Percentiles rank a stretch among this genome's conserved stretches.
These are phyloP conservation scores for Setaria italica DNA, from an alignment of 202 grass and related monocot species.

Conservation along the genomic window DNA sequence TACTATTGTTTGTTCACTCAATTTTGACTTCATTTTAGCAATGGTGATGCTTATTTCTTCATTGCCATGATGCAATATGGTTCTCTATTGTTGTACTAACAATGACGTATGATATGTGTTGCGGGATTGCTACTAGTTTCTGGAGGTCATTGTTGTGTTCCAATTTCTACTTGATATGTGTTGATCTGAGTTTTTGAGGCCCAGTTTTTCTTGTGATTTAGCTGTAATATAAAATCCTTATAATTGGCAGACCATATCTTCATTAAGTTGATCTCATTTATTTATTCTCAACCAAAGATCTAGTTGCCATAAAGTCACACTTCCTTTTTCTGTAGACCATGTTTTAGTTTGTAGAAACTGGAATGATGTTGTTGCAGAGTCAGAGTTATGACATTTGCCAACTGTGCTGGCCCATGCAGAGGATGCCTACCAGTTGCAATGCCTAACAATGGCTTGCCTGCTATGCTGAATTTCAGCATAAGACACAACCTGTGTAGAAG, in stretches of 20 bases:
- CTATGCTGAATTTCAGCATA: constrained; percentile 69
- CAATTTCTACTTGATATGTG: background rate
- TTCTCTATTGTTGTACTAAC: background rate
- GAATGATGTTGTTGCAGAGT: constrained; percentile 34
- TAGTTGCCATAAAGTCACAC: constrained; percentile 35
- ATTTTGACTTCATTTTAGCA: constrained; percentile 17
- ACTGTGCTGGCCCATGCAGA: constrained; percentile 64
- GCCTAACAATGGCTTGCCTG: constrained; percentile 64
- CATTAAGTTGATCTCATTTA: background rate
- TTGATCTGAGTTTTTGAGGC: background rate
- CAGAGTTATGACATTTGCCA: constrained; percentile 64
- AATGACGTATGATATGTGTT: background rate
- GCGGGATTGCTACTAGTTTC: background rate
- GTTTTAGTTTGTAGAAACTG: constrained; percentile 48
- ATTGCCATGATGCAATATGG: background rate
- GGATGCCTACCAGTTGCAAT: constrained; percentile 69
- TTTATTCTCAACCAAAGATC: constrained; percentile 2
- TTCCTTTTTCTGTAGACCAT: background rate
- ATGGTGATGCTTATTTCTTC: background rate
- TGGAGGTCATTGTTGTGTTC: background rate
- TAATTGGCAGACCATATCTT: background rate
- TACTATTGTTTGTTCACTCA: constrained; percentile 9
- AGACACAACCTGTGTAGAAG: constrained; percentile 64
- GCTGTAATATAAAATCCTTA: background rate
- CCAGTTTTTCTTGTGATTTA: constrained; percentile 28